Evolutionary conservation across 768 basidiomycete genomes (phyloP).

Genomic region (Cyathus striatus): DNA sequence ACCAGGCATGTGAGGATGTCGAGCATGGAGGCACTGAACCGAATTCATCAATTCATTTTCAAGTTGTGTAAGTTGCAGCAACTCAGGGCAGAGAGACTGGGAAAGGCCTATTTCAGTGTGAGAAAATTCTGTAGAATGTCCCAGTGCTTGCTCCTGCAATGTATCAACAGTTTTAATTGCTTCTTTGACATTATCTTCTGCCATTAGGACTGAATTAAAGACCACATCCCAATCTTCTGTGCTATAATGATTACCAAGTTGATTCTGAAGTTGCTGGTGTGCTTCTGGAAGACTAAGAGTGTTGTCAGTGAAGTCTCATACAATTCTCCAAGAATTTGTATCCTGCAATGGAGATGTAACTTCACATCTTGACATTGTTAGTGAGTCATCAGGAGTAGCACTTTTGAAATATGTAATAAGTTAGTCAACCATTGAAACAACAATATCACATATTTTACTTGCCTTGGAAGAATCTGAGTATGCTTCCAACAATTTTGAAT

Average conservation of each 20-base stretch:
- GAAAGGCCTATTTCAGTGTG: neutral
- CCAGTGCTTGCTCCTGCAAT: neutral
- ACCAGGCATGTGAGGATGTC: slow-evolving; percentile 1
- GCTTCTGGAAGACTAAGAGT: too few relatives aligned
- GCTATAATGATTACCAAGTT: slow-evolving; percentile 5
- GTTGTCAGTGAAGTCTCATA: too few relatives aligned
- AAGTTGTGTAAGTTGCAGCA: neutral
- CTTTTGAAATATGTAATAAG: neutral
- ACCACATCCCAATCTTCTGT: slow-evolving; percentile 1
- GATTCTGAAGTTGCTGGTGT: too few relatives aligned
- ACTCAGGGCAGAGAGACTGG: neutral
- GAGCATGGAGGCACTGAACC: neutral
- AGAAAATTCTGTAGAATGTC: neutral
- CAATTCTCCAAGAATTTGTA: neutral
- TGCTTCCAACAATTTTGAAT: slow-evolving; percentile 33
- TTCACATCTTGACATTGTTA: neutral
- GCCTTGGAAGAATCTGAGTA: slow-evolving; percentile 10
- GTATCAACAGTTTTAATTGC: slow-evolving; percentile 4
- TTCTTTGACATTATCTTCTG: slow-evolving; percentile 3
- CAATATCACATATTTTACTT: neutral
- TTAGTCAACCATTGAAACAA: neutral
- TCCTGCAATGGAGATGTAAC: slow-evolving; percentile 3
- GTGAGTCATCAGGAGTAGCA: neutral
- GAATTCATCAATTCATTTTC: neutral
- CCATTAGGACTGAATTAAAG: slow-evolving; percentile 6